Conservation (phyloP, 495 filamentous ascomycete genomes). For the Cairneyella variabilis region DNA sequence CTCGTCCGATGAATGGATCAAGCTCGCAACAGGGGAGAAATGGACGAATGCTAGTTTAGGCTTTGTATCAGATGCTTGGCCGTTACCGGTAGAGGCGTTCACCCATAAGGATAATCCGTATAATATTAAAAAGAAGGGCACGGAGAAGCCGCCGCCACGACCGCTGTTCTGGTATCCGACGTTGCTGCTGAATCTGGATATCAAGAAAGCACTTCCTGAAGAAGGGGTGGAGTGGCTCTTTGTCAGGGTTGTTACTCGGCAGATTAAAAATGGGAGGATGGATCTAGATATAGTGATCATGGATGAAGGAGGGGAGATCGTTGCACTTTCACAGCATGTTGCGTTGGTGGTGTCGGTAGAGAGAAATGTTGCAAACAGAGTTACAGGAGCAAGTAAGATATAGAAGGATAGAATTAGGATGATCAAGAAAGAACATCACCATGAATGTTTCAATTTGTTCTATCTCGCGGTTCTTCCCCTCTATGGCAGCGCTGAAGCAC, state of each 20-base stretch:
- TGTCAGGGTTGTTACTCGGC: conserved; percentile 50
- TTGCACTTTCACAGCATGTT: conserved; percentile 62
- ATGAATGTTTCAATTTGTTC: background rate
- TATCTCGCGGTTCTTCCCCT: background rate
- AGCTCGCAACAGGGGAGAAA: conserved; percentile 42
- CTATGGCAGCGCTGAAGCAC: conserved; percentile 1
- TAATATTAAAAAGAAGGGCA: conserved; percentile 18
- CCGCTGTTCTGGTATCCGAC: conserved; percentile 73
- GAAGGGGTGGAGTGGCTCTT: conserved; percentile 64
- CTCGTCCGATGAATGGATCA: conserved; percentile 64
- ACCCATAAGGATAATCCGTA: conserved; percentile 21
- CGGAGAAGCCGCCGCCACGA: conserved; percentile 7
- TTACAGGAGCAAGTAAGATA: conserved; percentile 20
- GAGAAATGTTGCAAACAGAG: conserved; percentile 22
- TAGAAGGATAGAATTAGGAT: conserved; percentile 8
- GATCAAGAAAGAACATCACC: no score
- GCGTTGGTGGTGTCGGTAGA: conserved; percentile 39
- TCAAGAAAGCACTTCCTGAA: conserved; percentile 58
- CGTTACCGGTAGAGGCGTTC: conserved; percentile 47
- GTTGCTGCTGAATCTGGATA: conserved; percentile 62
- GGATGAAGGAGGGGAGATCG: conserved; percentile 51
- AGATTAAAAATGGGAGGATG: conserved; percentile 58
- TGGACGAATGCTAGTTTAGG: conserved; percentile 54
- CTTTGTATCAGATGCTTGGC: conserved; percentile 62
- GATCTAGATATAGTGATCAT: conserved; percentile 62